Evolutionary conservation across 257 asterid species (phyloP), one percentile per base, ranked within the genome.

Genomic region (Anisodus acutangulus): DNA sequence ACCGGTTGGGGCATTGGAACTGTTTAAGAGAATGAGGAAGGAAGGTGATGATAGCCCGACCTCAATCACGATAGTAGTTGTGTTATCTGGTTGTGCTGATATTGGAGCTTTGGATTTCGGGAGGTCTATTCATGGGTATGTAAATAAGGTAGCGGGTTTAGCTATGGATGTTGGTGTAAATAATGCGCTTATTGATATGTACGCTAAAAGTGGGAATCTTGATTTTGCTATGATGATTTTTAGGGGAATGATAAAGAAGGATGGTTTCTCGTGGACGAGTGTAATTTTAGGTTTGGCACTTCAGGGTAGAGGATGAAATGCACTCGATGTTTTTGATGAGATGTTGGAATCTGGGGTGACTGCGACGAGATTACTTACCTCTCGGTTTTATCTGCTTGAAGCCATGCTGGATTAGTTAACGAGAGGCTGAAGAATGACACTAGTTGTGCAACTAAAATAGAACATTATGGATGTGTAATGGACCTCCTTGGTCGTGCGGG

Each of bases 1-100:
- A 47, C 87, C 94, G 10, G 41, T 92, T 60, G 90, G 89, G 86
- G 95, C 94, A 17, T 86, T 93, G 88, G 88, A 90, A 68, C 79
- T 91, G 83, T 94, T 91, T 78, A 82, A 67, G 59, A 86, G 81
- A 86, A 93, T 93, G 98, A 90, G 89, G 81, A 74, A 62, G 55
- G 97, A 85, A 78, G 91, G 94, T 80, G 78, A 85, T 67, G 78
- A 88, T 66, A 39, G 15, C 81, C 95, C 98, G 82, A 93, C 92
- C 78, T 58, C 91, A 16, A 87, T 91, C 76, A 94, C 98, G 0
- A 80, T 92, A 26, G 97, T 94, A 80, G 93, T 94, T 35, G 85
- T 91, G 88, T 93, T 94, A 85, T 93, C 98, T 54, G 98, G 93
- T 82, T 93, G 95, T 91, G 97, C 98, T 31, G 98, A 94, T 87